Base-by-base conservation (phyloP, 345 rosid genomes). In the Jatropha curcas region DNA sequence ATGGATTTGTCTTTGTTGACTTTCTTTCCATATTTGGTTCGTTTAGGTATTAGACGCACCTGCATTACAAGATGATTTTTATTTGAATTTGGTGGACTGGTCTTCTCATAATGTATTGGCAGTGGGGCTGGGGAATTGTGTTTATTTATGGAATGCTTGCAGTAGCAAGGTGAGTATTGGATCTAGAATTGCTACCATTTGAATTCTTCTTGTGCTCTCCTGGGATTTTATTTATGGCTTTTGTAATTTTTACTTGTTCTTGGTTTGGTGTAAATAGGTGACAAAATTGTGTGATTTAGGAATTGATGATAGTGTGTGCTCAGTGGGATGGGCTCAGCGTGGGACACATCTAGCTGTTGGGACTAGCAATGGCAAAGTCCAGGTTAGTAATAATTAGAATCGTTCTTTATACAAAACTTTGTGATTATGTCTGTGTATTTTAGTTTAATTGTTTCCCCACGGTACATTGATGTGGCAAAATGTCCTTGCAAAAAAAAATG, bases 111-210 rank as follows among this genome's bases (percentile, higher is more conserved):
- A 96, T 72, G 97, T 96, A 68, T 79, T 93, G 71, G 93, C 98
- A 0, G 99, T 96, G 46, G 99, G 99, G 67, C 77, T 96, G 76
- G 98, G 89, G 41, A 93, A 87, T 77, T 96, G 99, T 67, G 99
- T 96, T 41, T 96, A 96, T 82, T 71, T 96, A 82, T 96, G 98
- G 99, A 96, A 96, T 90, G 99, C 99, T 83, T 89, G 90, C 76
- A 96, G 92, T 77, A 96, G 98, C 79, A 96, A 93, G 94, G 97
- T 94, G 60, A 74, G 68, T 33, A 19, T 57, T 27, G 24, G 24
- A 50, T 48, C 33, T 11, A 2, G 9, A 39, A 57, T 24, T 30
- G 56, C 34, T 71, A 34, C 68, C 72, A 64, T 41, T 30, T 30
- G 17, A 25, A 28, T 13, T 43, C 31, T 74, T 30, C 12, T 12